These are phyloP conservation scores for Corylus heterophylla DNA, from an alignment of 306 rosid genomes.

Conservation along the genomic window DNA sequence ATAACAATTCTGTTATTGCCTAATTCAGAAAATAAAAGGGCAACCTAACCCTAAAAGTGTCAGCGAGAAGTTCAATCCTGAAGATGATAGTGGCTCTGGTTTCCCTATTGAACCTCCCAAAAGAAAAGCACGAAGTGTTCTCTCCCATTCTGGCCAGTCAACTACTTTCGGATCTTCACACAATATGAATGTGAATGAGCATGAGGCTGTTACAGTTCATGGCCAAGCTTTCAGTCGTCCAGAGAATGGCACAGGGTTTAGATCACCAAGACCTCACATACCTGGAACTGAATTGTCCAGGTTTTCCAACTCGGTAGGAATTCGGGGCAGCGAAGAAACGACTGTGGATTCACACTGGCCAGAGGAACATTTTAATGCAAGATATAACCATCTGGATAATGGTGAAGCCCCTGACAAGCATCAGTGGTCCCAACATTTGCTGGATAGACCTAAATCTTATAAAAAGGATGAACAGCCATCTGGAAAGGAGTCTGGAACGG, in stretches of 20 bases:
- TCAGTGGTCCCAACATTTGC: constrained; percentile 51
- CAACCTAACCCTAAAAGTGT: constrained; percentile 39
- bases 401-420: constrained; percentile 38
- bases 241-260: constrained; percentile 38
- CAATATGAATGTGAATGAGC: constrained; percentile 41
- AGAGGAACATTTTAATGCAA: constrained; percentile 41
- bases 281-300: constrained; percentile 48
- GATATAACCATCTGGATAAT: constrained; percentile 45
- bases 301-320: constrained; percentile 66
- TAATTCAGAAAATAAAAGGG: constrained; percentile 48
- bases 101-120: constrained; percentile 52
- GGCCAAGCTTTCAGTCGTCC: constrained; percentile 25
- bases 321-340: constrained; percentile 40
- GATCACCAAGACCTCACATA: constrained; percentile 47
- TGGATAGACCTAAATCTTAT: constrained; percentile 39
- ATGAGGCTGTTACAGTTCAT: constrained; percentile 27
- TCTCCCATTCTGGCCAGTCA: constrained; percentile 55
- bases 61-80: constrained; percentile 52
- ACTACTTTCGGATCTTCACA: constrained; percentile 50
- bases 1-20: neutral
- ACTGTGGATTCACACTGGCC: constrained; percentile 56
- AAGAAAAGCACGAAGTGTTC: constrained; percentile 26
- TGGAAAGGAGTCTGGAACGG: constrained; percentile 54
- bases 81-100: constrained; percentile 54
- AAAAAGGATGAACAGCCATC: constrained; percentile 47